Conservation (phyloP, 2,329 filamentous ascomycete species). For the Cytospora paraplurivora region DNA sequence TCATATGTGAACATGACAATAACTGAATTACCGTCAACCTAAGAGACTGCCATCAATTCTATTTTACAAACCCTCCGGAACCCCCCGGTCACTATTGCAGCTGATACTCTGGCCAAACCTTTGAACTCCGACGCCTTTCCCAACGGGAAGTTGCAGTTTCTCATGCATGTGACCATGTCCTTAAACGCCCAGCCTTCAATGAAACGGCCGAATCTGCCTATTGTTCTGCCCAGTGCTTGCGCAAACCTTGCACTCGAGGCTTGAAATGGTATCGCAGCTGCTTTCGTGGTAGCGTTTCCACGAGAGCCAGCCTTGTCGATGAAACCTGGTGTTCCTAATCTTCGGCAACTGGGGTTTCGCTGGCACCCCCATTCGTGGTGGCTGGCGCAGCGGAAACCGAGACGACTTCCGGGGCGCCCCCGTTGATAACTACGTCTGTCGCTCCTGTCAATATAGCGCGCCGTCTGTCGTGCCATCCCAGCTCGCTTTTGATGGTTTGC, state of each 20-base stretch:
- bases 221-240: background rate
- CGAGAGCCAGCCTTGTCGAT: background rate
- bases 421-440: slow-evolving; percentile 47
- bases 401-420: slow-evolving; percentile 18
- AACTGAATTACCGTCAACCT: background rate
- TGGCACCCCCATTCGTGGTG: slow-evolving; percentile 15
- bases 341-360: slow-evolving; percentile 6
- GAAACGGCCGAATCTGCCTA: background rate
- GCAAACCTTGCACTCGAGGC: background rate
- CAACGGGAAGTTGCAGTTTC: background rate
- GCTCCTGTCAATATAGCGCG: slow-evolving; percentile 54
- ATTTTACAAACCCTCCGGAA: background rate
- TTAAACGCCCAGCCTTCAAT: background rate
- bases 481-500: slow-evolving; percentile 68
- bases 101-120: slow-evolving; percentile 1
- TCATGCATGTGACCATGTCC: background rate
- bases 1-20: background rate
- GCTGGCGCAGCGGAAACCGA: slow-evolving; percentile 4
- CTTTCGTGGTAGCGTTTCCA: background rate
- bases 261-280: background rate
- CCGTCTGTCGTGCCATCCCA: slow-evolving; percentile 64
- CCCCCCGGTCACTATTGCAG: background rate
- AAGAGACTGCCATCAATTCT: background rate
- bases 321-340: slow-evolving; percentile 1
- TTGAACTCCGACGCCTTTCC: slow-evolving; percentile 4